A percentile compares a stretch with the other conserved stretches of the same genome.
These are phyloP conservation scores for Trichoderma gamsii DNA, from an alignment of 495 filamentous ascomycete genomes.

Conservation along the genomic window DNA sequence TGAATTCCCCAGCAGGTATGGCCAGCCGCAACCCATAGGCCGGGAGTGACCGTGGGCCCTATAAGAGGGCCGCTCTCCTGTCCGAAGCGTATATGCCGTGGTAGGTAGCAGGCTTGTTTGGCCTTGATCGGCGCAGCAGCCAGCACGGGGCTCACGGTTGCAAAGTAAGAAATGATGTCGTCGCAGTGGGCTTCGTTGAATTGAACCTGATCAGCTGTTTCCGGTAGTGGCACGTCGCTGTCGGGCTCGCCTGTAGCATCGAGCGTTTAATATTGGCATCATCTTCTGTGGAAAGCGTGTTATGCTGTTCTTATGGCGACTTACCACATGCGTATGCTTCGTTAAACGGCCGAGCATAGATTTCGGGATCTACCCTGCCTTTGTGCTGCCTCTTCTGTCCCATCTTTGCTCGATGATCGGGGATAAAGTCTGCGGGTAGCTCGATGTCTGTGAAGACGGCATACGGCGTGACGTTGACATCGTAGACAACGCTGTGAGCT, in stretches of 20 bases:
- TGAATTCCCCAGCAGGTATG: conserved; percentile 99
- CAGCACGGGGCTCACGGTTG: conserved; percentile 68
- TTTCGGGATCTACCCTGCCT: conserved; percentile 74
- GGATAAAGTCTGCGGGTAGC: conserved; percentile 55
- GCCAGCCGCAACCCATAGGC: conserved; percentile 77
- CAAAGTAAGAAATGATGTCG: conserved; percentile 79
- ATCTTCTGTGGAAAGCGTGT: background rate
- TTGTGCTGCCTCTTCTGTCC: conserved; percentile 49
- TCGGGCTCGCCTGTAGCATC: conserved; percentile 74
- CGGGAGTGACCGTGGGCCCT: conserved; percentile 65
- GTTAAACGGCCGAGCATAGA: conserved; percentile 82
- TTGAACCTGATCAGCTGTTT: conserved; percentile 68
- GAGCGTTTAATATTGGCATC: background rate
- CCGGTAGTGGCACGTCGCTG: conserved; percentile 64
- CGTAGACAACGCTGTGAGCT: conserved; percentile 87
- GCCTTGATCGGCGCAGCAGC: conserved; percentile 69
- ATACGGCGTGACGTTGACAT: conserved; percentile 73
- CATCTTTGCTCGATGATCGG: conserved; percentile 34
- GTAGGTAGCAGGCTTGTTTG: conserved; percentile 90
- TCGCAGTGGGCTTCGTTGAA: conserved; percentile 73
- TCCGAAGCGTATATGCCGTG: conserved; percentile 57
- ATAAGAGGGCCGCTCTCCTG: conserved; percentile 64
- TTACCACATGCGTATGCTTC: conserved; percentile 83
- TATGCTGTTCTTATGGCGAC: conserved; percentile 14
- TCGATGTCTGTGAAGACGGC: conserved; percentile 87